Conservation (phyloP, 371 early-diverging fungal genomes). For the Funneliformis caledonium region DNA sequence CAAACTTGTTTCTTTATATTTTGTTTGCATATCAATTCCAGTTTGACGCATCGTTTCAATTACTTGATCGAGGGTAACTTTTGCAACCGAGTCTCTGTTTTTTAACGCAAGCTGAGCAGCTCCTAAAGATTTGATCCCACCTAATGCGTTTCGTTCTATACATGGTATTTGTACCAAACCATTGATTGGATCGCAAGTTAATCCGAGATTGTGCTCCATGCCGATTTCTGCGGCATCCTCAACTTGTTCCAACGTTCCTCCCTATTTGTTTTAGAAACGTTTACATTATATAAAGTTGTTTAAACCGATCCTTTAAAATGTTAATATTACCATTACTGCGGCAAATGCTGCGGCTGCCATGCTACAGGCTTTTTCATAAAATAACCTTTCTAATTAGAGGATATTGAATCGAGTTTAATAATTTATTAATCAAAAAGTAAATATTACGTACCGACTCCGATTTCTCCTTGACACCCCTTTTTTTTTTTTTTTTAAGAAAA, state of each 20-base stretch:
- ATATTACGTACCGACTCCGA: slow-evolving; percentile 43
- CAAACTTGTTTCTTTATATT: slow-evolving; percentile 95
- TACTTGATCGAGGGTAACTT: slow-evolving; percentile 92
- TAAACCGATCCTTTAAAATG: neutral
- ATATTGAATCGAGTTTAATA: neutral
- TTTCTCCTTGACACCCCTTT: slow-evolving; percentile 94
- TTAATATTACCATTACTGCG: slow-evolving; percentile 79
- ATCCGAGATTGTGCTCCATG: slow-evolving; percentile 94
- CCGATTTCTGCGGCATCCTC: slow-evolving; percentile 97
- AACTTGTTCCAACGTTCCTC: slow-evolving; percentile 49
- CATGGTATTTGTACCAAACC: slow-evolving; percentile 97
- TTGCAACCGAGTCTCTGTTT: slow-evolving; percentile 74
- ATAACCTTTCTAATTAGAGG: neutral
- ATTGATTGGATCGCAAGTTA: slow-evolving; percentile 93
- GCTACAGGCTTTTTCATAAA: slow-evolving; percentile 69
- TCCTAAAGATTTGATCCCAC: slow-evolving; percentile 94
- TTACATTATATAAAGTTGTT: neutral
- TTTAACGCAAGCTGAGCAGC: slow-evolving; percentile 94
- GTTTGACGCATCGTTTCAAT: slow-evolving; percentile 97
- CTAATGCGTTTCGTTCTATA: slow-evolving; percentile 94
- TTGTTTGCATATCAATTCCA: slow-evolving; percentile 90
- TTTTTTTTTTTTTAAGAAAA: neutral
- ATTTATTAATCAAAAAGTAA: neutral
- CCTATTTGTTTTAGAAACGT: neutral
- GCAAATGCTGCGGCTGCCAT: slow-evolving; percentile 96